A percentile compares a stretch with the other conserved stretches of the same genome.
phyloP scores from a whole-genome alignment of 441 rosid species.

The Pelargonium myrrhifolium region DNA sequence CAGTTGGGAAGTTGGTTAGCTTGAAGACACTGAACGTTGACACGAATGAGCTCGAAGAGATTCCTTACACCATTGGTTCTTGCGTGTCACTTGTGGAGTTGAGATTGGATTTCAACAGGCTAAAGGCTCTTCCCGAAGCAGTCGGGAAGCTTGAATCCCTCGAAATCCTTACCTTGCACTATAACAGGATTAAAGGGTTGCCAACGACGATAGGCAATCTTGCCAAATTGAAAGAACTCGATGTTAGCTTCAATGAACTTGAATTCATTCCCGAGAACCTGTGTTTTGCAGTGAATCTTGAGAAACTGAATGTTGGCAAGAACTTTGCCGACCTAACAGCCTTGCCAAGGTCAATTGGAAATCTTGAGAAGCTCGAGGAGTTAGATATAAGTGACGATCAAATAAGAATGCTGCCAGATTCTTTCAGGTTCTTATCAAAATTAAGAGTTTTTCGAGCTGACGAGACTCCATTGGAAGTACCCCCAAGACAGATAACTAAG shows the following conservation, averaged over 20 bases:
- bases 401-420: slow-evolving; percentile 45
- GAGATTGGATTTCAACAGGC: slow-evolving; percentile 51
- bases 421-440: slow-evolving; percentile 43
- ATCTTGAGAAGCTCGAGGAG: slow-evolving; percentile 60
- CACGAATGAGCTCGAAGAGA: slow-evolving; percentile 56
- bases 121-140: slow-evolving; percentile 63
- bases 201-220: slow-evolving; percentile 56
- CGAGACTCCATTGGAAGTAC: slow-evolving; percentile 59
- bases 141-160: slow-evolving; percentile 42
- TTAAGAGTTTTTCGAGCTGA: slow-evolving; percentile 39
- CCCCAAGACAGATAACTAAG: slow-evolving; percentile 42
- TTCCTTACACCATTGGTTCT: slow-evolving; percentile 53
- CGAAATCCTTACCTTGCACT: slow-evolving; percentile 50
- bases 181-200: slow-evolving; percentile 50
- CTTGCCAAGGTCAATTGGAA: slow-evolving; percentile 53
- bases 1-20: slow-evolving; percentile 35
- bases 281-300: slow-evolving; percentile 40
- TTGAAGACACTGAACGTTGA: slow-evolving; percentile 41
- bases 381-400: slow-evolving; percentile 59
- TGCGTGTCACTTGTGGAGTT: slow-evolving; percentile 41
- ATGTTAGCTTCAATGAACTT: slow-evolving; percentile 61
- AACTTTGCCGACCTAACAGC: slow-evolving; percentile 59
- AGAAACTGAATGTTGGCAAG: slow-evolving; percentile 46
- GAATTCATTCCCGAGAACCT: slow-evolving; percentile 50
- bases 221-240: slow-evolving; percentile 49